Conservation (phyloP, 1,139 yeast species). For the Suhomyces atakaporum region DNA sequence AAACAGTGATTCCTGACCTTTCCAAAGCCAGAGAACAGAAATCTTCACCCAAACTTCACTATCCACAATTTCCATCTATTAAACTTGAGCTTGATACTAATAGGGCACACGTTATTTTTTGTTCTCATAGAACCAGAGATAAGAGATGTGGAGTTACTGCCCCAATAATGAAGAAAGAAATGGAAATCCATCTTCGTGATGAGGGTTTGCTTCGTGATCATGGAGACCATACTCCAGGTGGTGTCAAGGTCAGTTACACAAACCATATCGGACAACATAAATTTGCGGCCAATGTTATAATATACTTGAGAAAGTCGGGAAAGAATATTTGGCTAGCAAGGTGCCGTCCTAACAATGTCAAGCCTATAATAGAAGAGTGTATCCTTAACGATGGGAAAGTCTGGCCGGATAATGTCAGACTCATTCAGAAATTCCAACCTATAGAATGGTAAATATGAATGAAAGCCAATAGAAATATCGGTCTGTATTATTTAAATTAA, state of each 20-base stretch:
- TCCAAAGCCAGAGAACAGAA: constrained; percentile 25
- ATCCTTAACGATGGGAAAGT: constrained; percentile 64
- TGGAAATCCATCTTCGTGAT: constrained; percentile 72
- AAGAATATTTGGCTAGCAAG: constrained; percentile 88
- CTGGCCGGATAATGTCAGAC: constrained; percentile 70
- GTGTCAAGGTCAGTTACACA: constrained; percentile 66
- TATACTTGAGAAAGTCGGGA: constrained; percentile 66
- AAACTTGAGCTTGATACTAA: constrained; percentile 30
- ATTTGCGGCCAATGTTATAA: constrained; percentile 82
- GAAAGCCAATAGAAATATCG: too few relatives aligned
- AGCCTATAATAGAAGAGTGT: constrained; percentile 74
- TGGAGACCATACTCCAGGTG: constrained; percentile 72
- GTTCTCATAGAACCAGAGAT: constrained; percentile 90
- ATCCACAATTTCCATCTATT: constrained; percentile 21
- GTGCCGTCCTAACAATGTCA: constrained; percentile 74
- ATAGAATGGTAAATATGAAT: constrained; percentile 51
- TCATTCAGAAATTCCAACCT: constrained; percentile 54
- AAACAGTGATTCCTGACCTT: constrained; percentile 46
- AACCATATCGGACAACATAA: constrained; percentile 97
- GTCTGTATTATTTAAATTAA: too few relatives aligned
- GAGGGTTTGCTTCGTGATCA: constrained; percentile 70
- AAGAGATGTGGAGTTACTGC: constrained; percentile 94
- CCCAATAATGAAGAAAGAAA: constrained; percentile 81
- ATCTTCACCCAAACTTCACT: constrained; percentile 10
- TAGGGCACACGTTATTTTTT: constrained; percentile 66